Conservation (phyloP, 2,329 filamentous ascomycete genomes). For the Trichoderma citrinoviride region DNA sequence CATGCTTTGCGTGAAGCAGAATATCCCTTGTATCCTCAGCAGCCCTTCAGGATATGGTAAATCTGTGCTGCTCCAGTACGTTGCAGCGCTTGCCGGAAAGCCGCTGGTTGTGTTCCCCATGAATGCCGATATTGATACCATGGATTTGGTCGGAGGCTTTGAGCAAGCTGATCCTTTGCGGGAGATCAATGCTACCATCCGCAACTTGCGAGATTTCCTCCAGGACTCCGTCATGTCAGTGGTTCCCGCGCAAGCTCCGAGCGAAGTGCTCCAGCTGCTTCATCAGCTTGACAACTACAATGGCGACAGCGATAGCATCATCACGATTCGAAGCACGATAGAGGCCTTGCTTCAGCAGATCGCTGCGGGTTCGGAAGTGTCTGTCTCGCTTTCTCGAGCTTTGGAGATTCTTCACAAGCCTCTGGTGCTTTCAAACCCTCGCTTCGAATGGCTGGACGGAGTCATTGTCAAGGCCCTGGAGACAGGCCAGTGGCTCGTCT, state of each 20-base stretch:
- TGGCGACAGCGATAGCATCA: constrained; percentile 40
- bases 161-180: constrained; percentile 86
- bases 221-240: constrained; percentile 49
- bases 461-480: constrained; percentile 84
- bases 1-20: constrained; percentile 80
- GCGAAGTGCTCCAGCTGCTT: constrained; percentile 50
- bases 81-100: constrained; percentile 77
- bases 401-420: constrained; percentile 52
- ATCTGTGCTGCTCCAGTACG: constrained; percentile 71
- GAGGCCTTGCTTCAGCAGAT: constrained; percentile 42
- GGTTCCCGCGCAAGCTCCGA: constrained; percentile 47
- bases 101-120: constrained; percentile 79
- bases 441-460: constrained; percentile 96
- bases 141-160: constrained; percentile 95
- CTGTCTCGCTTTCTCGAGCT: constrained; percentile 47
- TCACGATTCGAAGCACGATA: constrained; percentile 40
- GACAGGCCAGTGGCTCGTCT: constrained; percentile 84
- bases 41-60: constrained; percentile 86
- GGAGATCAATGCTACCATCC: constrained; percentile 59
- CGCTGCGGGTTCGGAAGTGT: constrained; percentile 46
- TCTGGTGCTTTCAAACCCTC: constrained; percentile 64
- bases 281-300: constrained; percentile 46
- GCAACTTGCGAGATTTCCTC: constrained; percentile 50
- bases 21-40: constrained; percentile 85
- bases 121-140: constrained; percentile 93